Base-by-base conservation (phyloP, 2,329 filamentous ascomycete species). In the Cadophora sp. region DNA sequence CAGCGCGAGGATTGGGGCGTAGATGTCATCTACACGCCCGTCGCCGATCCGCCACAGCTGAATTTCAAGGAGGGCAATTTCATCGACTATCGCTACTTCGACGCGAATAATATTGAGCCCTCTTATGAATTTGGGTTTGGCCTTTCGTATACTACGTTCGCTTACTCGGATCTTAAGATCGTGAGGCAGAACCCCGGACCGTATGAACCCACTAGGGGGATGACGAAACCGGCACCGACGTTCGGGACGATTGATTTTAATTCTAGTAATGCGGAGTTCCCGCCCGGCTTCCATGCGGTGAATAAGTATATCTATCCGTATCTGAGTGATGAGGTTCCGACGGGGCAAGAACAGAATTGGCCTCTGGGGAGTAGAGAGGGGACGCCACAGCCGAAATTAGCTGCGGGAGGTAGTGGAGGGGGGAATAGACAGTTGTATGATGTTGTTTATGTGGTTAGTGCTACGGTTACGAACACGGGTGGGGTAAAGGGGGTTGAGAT, bases 51-150 rank as follows among this genome's bases (percentile, higher is more conserved):
- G 3, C 91, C 91, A 1, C 92, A 96, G 74, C 81, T 89, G 41
- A 86, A 93, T 74, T 96, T 93, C 76, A 81, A 83, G 11, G 92
- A 96, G 78, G 92, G 93, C 16, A 83, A 91, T 62, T 93, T 94
- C 78, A 93, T 96, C 74, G 93, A 96, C 79, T 93, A 93, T 80
- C 87, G 91, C 48, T 83, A 89, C 72, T 93, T 96, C 62, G 93
- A 96, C 79, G 75, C 80, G 1, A 77, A 80, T 48, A 79, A 85
- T 70, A 84, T 87, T 66, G 85, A 86, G 5, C 91, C 92, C 0
- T 85, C 91, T 67, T 96, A 90, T 78, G 92, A 94, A 75, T 96
- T 96, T 72, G 93, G 93, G 11, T 91, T 86, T 74, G 93, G 93
- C 61, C 81, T 96, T 18, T 91, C 87, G 4, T 96, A 96, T 83